Percentiles rank a stretch among this genome's conserved stretches.
These are phyloP conservation scores for Lactarius hatsudake DNA, from an alignment of 768 basidiomycete genomes.

Conservation along the genomic window DNA sequence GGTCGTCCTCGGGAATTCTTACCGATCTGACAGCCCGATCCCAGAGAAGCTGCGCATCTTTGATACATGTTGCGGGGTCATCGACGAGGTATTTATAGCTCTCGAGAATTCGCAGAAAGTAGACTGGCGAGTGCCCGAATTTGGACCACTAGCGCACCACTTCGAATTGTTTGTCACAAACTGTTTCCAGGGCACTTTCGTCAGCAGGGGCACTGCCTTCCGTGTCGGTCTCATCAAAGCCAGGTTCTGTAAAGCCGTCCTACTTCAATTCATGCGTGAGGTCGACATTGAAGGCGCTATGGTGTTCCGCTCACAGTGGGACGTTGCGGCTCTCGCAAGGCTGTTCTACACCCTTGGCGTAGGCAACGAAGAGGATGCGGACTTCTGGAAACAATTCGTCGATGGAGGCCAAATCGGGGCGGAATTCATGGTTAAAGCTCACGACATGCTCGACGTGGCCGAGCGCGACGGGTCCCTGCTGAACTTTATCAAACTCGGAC, in stretches of 20 bases:
- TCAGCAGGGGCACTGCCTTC: constrained; percentile 4
- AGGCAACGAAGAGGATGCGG: neutral
- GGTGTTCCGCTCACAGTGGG: constrained; percentile 12
- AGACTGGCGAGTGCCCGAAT: constrained; percentile 18
- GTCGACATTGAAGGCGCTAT: neutral
- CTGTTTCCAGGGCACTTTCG: constrained; percentile 7
- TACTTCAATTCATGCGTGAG: neutral
- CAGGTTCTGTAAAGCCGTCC: constrained; percentile 1
- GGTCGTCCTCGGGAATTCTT: constrained; percentile 2
- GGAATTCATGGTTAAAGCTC: constrained; percentile 3
- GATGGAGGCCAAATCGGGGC: constrained; percentile 4
- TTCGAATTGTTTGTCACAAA: constrained; percentile 4
- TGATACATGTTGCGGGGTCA: constrained; percentile 3
- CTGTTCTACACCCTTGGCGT: constrained; percentile 1
- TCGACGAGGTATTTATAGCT: neutral
- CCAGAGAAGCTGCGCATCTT: constrained; percentile 6
- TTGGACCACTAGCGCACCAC: constrained; percentile 4
- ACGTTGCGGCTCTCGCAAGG: constrained; percentile 10
- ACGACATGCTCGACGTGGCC: neutral
- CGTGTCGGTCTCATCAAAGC: constrained; percentile 1
- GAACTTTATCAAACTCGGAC: constrained; percentile 13
- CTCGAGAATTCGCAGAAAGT: constrained; percentile 6
- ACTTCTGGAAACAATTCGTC: constrained; percentile 4
- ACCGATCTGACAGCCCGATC: constrained; percentile 2
- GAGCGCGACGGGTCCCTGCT: constrained; percentile 10